These are phyloP conservation scores for Blumeria hordei DNA, from an alignment of 2,329 filamentous ascomycete species.

Conservation along the genomic window DNA sequence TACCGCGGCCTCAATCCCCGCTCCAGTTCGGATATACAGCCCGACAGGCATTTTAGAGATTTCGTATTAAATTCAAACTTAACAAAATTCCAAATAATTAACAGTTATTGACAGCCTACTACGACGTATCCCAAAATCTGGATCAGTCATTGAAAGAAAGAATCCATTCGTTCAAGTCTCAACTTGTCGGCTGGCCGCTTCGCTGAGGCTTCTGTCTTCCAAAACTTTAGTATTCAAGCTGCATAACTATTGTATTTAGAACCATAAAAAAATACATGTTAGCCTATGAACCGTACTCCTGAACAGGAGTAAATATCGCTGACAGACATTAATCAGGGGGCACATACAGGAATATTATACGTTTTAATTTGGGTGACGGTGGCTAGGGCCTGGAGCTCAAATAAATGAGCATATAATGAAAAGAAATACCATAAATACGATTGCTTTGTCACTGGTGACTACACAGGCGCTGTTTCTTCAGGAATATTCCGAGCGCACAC, in stretches of 20 bases:
- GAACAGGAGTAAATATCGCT: neutral
- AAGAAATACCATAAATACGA: constrained; percentile 8
- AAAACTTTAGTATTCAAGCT: neutral
- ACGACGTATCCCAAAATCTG: neutral
- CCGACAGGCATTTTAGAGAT: neutral
- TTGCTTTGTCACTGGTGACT: constrained; percentile 11
- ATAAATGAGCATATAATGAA: constrained; percentile 8
- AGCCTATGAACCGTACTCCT: no score
- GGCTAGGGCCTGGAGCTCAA: neutral
- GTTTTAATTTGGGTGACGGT: neutral
- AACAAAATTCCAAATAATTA: neutral
- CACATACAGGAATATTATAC: neutral
- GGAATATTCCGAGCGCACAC: constrained; percentile 9
- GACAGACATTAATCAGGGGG: neutral
- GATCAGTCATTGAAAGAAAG: neutral
- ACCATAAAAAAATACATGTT: no score
- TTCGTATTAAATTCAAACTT: neutral
- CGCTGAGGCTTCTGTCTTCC: neutral
- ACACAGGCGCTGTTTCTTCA: constrained; percentile 11
- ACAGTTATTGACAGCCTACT: neutral
- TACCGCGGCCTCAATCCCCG: neutral
- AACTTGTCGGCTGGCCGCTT: neutral
- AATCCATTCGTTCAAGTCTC: neutral
- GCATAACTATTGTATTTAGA: no score
- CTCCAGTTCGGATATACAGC: neutral